phyloP scores from a whole-genome alignment of 2,329 filamentous ascomycete species.

The Alternaria postmessia region DNA sequence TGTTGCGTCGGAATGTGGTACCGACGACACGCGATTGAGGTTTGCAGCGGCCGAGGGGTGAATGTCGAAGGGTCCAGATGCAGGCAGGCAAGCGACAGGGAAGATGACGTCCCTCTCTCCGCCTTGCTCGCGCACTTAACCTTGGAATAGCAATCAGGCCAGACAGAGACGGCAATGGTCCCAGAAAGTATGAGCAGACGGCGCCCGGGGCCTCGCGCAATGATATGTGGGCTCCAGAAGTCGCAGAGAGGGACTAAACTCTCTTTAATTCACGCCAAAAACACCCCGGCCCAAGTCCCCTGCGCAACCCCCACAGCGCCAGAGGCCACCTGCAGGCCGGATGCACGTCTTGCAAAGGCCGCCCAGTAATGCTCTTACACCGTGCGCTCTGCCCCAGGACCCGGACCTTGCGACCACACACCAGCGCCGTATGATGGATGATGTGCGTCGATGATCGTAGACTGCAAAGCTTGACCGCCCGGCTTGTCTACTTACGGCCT shows the following conservation, averaged over 20 bases:
- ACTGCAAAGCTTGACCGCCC: conserved; percentile 16
- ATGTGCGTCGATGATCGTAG: conserved; percentile 20
- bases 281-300: conserved; percentile 18
- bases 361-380: conserved; percentile 5
- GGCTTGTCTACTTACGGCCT: conserved; percentile 2
- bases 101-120: conserved; percentile 15
- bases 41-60: conserved; percentile 1
- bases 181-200: conserved; percentile 3
- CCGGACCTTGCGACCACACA: conserved; percentile 11
- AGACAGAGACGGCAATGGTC: conserved; percentile 3
- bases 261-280: conserved; percentile 17
- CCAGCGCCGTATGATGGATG: conserved; percentile 10
- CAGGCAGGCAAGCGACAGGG: conserved; percentile 4
- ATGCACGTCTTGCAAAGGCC: conserved; percentile 22
- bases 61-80: conserved; percentile 1
- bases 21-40: conserved; percentile 6
- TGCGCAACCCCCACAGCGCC: conserved; percentile 30
- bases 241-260: conserved; percentile 16
- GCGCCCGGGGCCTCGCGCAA: conserved; percentile 11
- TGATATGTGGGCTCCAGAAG: conserved; percentile 23
- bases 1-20: not conserved
- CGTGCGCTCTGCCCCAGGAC: conserved; percentile 6
- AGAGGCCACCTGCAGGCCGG: conserved; percentile 34
- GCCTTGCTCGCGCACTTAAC: conserved; percentile 2
- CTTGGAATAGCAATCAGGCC: conserved; percentile 3